Evolutionary conservation across 73 alveolate species (phyloP), one percentile per base, ranked within the genome.

Genomic region (Paramecium tetraurelia): DNA sequence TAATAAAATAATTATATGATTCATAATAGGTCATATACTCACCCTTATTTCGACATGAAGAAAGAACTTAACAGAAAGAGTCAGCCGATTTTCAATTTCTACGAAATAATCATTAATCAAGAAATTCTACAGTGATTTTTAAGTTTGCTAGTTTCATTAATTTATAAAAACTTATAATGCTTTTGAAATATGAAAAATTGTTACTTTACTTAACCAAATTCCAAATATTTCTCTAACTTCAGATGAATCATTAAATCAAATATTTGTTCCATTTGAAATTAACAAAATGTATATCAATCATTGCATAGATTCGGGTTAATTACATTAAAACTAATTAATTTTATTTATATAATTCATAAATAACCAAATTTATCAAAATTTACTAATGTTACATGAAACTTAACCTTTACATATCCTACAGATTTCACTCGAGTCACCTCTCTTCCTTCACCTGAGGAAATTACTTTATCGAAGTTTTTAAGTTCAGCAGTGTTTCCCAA

Each of bases 361-460:
- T 89, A 89, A 27, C 94, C 94, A 41, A 70, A 58, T 71, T 68
- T 89, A 59, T 89, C 87, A 89, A 89, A 89, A 70, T 89, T 89
- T 43, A 77, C 87, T 83, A 70, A 50, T 59, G 87, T 89, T 18
- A 89, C 83, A 72, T 89, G 86, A 68, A 89, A 89, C 50, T 89
- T 89, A 40, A 89, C 94, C 50, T 89, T 89, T n/a, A 89, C 87
- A 40, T 77, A 70, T 3, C 94, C 94, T 8, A 89, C 94, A 12
- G 92, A 70, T 44, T 71, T 68, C 9, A 89, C 94, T 72, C 94
- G 71, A 0, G 94, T 89, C 3, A 89, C 94, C 50, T 89, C 94
- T 89, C 94, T 89, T 40, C 94, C 94, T 89, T 89, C 94, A 10
- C 94, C 94, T 22, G 86, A 89, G 3, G 94, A 58, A 18, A 89